Conservation (phyloP, 306 rosid species). For the Inga leiocalycina region DNA sequence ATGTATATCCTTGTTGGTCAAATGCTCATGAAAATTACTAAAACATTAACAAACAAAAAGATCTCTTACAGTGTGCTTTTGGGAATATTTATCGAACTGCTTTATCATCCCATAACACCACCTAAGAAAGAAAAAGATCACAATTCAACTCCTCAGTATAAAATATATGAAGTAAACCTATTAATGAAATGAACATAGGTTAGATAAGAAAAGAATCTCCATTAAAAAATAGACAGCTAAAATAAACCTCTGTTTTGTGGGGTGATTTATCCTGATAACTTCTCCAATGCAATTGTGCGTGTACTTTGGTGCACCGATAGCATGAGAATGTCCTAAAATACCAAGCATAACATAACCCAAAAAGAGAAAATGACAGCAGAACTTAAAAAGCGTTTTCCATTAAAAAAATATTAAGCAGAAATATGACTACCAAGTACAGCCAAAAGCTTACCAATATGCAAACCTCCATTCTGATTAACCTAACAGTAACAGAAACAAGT, state of each 20-base stretch:
- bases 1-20: constrained; percentile 13
- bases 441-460: constrained; percentile 65
- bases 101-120: constrained; percentile 70
- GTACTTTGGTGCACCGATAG: constrained; percentile 40
- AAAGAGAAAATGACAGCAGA: constrained; percentile 1
- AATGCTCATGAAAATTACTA: constrained; percentile 23
- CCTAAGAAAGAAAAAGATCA: constrained; percentile 40
- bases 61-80: constrained; percentile 65
- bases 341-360: constrained; percentile 12
- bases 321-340: constrained; percentile 58
- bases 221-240: constrained; percentile 17
- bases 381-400: not conserved
- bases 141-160: constrained; percentile 8
- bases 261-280: constrained; percentile 65
- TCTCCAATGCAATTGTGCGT: constrained; percentile 70
- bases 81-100: constrained; percentile 66
- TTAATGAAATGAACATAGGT: not conserved
- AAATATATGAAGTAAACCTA: not conserved
- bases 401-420: constrained; percentile 4
- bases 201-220: not conserved
- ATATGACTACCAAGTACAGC: constrained; percentile 21
- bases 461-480: constrained; percentile 63
- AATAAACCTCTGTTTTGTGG: constrained; percentile 57
- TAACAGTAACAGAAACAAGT: constrained; percentile 30
- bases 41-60: constrained; percentile 18